phyloP scores from a whole-genome alignment of 805 yeast species.

The Grigorovia jiainica region DNA sequence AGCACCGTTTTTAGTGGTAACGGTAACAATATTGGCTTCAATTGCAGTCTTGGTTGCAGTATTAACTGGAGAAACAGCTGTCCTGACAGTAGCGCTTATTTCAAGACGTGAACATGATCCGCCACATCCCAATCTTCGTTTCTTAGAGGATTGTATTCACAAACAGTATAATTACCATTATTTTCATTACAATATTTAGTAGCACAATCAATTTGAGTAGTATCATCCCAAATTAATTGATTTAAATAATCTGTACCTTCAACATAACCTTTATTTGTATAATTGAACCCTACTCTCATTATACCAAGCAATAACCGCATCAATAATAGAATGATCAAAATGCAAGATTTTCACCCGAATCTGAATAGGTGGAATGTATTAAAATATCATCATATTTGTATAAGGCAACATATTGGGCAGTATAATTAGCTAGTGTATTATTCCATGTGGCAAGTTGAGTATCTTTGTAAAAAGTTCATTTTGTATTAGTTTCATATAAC shows the following conservation, averaged over 20 bases:
- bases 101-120: constrained; percentile 21
- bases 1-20: too few species aligned
- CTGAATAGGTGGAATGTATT: constrained; percentile 41
- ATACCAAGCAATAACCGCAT: constrained; percentile 66
- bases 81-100: not conserved
- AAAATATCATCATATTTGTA: constrained; percentile 44
- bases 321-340: constrained; percentile 41
- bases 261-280: constrained; percentile 40
- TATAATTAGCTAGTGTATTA: constrained; percentile 36
- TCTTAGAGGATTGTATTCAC: constrained; percentile 71
- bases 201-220: constrained; percentile 62
- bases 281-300: constrained; percentile 48
- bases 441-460: constrained; percentile 40
- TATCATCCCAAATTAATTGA: constrained; percentile 62
- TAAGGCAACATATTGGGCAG: constrained; percentile 39
- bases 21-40: not conserved
- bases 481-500: constrained; percentile 24
- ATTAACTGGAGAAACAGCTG: not conserved
- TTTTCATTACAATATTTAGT: constrained; percentile 45
- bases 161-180: constrained; percentile 56
- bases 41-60: not conserved
- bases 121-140: constrained; percentile 49
- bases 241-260: constrained; percentile 57
- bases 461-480: constrained; percentile 32
- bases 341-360: constrained; percentile 71